Evolutionary conservation across 148 eudicot species (phyloP).

Genomic region (Dianthus caryophyllus): DNA sequence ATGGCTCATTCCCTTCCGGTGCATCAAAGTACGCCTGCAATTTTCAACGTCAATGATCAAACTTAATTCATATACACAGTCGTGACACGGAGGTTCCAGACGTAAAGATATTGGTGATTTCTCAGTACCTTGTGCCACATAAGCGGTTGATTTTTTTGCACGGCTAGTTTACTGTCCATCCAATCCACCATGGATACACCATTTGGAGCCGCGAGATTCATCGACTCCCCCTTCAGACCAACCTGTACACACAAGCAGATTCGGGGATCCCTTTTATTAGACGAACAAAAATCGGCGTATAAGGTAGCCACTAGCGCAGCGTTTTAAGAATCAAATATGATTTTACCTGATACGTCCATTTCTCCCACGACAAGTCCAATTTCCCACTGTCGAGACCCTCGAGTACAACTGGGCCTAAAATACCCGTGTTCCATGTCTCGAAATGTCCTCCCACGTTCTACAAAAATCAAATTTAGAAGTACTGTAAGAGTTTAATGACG

Average conservation of each 20-base stretch:
- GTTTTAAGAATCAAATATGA: slow-evolving; percentile 8
- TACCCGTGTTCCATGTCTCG: slow-evolving; percentile 64
- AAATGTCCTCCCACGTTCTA: slow-evolving; percentile 86
- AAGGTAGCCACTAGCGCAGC: not conserved
- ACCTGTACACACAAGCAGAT: slow-evolving; percentile 43
- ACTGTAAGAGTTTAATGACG: not conserved
- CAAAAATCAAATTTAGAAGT: slow-evolving; percentile 17
- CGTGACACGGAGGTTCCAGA: no score
- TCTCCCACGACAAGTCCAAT: slow-evolving; percentile 55
- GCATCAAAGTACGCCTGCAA: slow-evolving; percentile 75
- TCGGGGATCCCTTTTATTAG: not conserved
- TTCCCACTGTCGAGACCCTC: slow-evolving; percentile 49
- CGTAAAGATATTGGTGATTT: not conserved
- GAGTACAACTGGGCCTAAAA: slow-evolving; percentile 63
- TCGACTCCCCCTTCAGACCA: slow-evolving; percentile 82
- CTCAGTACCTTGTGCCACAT: slow-evolving; percentile 88
- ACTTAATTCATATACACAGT: not conserved
- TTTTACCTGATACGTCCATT: slow-evolving; percentile 72
- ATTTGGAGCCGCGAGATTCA: slow-evolving; percentile 66
- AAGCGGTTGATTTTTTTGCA: slow-evolving; percentile 75
- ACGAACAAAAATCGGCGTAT: not conserved
- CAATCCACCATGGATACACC: slow-evolving; percentile 67
- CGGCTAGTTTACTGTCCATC: slow-evolving; percentile 64
- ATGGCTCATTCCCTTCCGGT: slow-evolving; percentile 79
- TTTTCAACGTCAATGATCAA: slow-evolving; percentile 1